Evolutionary conservation across 2,329 filamentous ascomycete genomes (phyloP).

Genomic region (Alternaria novae-zelandiae): DNA sequence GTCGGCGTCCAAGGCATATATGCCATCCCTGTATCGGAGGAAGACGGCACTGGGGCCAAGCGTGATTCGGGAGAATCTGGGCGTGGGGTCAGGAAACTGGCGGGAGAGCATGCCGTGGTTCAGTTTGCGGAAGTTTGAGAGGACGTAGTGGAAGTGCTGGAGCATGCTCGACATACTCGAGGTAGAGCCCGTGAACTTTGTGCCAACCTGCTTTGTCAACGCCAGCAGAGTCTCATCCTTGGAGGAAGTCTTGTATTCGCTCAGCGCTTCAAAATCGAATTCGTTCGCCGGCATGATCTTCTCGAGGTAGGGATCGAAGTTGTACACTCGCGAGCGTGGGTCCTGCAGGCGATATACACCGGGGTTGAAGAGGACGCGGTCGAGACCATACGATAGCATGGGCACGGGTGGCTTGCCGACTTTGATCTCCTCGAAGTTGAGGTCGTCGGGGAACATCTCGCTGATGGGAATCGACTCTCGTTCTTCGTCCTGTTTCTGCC

Average conservation of each 20-base stretch:
- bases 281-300: conserved; percentile 91
- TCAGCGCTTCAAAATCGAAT: conserved; percentile 88
- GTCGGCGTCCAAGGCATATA: conserved; percentile 94
- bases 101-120: conserved; percentile 71
- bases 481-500: conserved; percentile 3
- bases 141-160: conserved; percentile 88
- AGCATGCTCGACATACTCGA: conserved; percentile 93
- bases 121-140: conserved; percentile 81
- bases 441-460: conserved; percentile 30
- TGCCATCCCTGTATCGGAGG: conserved; percentile 79
- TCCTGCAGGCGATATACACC: conserved; percentile 92
- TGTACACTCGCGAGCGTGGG: conserved; percentile 84
- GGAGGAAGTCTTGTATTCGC: conserved; percentile 89
- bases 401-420: conserved; percentile 64
- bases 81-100: conserved; percentile 66
- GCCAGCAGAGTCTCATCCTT: conserved; percentile 75
- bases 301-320: conserved; percentile 94
- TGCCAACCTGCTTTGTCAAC: conserved; percentile 69
- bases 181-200: conserved; percentile 91
- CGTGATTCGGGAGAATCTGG: conserved; percentile 73
- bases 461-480: conserved; percentile 31
- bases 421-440: conserved; percentile 48
- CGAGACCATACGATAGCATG: conserved; percentile 73
- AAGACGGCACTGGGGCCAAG: conserved; percentile 78
- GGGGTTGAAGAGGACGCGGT: conserved; percentile 90